phyloP scores from a whole-genome alignment of 148 eudicot genomes.

The Cornus suecica region DNA sequence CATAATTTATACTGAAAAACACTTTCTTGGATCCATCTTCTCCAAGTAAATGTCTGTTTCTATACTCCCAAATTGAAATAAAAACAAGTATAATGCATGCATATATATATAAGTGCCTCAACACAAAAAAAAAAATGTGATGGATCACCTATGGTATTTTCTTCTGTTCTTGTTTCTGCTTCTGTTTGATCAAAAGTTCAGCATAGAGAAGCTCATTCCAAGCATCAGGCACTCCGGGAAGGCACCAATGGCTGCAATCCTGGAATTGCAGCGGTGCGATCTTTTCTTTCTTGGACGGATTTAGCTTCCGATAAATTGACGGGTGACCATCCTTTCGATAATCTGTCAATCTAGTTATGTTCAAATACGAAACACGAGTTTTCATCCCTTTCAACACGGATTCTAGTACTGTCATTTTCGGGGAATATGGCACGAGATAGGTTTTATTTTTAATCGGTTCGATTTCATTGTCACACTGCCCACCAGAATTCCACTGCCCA shows the following conservation, averaged over 20 bases:
- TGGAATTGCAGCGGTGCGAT: constrained; percentile 56
- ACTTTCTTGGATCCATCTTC: constrained; percentile 12
- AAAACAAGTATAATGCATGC: not conserved
- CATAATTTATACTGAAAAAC: constrained; percentile 15
- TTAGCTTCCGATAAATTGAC: constrained; percentile 62
- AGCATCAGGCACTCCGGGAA: constrained; percentile 92
- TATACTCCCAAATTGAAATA: not conserved
- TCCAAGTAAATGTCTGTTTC: constrained; percentile 11
- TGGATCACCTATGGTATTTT: constrained; percentile 18
- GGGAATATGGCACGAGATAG: constrained; percentile 57
- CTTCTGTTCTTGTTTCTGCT: constrained; percentile 27
- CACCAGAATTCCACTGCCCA: constrained; percentile 98
- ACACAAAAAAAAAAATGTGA: not conserved
- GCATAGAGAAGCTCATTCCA: constrained; percentile 95
- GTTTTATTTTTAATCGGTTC: constrained; percentile 71
- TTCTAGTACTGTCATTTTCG: constrained; percentile 70
- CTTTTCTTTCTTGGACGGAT: constrained; percentile 39
- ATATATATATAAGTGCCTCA: not conserved
- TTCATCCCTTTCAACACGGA: constrained; percentile 62
- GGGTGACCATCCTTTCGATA: constrained; percentile 91
- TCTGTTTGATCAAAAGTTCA: constrained; percentile 56
- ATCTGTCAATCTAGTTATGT: constrained; percentile 76
- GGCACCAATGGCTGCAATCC: constrained; percentile 99
- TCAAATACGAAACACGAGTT: constrained; percentile 60
- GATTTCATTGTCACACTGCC: constrained; percentile 74